Percentiles rank a stretch among this genome's conserved stretches.
phyloP scores from a whole-genome alignment of 2,329 filamentous ascomycete species.

The Colletotrichum melonis region DNA sequence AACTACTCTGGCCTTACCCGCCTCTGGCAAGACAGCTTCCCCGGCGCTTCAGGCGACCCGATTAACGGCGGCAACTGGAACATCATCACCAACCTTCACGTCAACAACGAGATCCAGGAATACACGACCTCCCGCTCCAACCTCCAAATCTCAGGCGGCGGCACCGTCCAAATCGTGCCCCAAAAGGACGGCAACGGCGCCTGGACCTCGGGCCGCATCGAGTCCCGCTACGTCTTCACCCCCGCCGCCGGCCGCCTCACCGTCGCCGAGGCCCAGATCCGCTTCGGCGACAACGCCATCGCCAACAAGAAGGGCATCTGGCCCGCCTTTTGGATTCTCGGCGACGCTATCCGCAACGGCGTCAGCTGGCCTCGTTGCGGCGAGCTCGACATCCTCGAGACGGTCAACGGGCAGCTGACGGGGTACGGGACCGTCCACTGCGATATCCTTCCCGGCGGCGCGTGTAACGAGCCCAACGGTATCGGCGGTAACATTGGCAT shows the following conservation, averaged over 20 bases:
- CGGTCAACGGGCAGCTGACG: constrained; percentile 56
- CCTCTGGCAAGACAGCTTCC: constrained; percentile 58
- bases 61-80: constrained; percentile 55
- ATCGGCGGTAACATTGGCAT: constrained; percentile 49
- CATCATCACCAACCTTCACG: constrained; percentile 55
- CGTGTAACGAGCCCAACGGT: constrained; percentile 60
- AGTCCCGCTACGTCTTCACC: constrained; percentile 58
- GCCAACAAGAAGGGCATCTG: constrained; percentile 60
- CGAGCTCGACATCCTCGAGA: constrained; percentile 64
- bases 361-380: constrained; percentile 61
- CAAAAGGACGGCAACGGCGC: constrained; percentile 49
- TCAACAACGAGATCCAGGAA: constrained; percentile 61
- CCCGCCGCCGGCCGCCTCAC: constrained; percentile 53
- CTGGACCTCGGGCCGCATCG: constrained; percentile 64
- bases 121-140: constrained; percentile 58
- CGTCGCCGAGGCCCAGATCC: constrained; percentile 56
- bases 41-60: constrained; percentile 46
- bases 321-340: constrained; percentile 66
- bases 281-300: constrained; percentile 51
- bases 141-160: constrained; percentile 61
- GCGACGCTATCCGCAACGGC: constrained; percentile 57
- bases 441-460: constrained; percentile 53
- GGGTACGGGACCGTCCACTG: constrained; percentile 63
- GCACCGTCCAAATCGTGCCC: constrained; percentile 64
- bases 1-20: constrained; percentile 50